Conservation (phyloP, 1,284 basidiomycete species). For the Ceratobasidium sp. region DNA sequence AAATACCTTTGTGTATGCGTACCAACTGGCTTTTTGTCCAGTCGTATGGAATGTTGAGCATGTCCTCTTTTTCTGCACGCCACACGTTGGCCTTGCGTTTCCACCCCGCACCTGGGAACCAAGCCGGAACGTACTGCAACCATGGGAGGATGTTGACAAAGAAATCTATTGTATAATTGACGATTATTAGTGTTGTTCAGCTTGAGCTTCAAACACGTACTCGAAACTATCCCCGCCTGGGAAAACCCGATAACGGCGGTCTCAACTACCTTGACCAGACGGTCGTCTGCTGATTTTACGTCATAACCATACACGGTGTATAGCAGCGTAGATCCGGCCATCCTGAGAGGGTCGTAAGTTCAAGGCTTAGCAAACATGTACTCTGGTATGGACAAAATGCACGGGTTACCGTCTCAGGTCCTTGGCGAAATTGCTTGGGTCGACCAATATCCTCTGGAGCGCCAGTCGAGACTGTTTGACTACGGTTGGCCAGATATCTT, state of each 20-base stretch:
- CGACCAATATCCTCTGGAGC: neutral
- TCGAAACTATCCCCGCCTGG: slow-evolving; percentile 1
- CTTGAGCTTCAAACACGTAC: too few species aligned
- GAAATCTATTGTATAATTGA: neutral
- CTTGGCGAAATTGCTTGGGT: neutral
- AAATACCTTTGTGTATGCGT: neutral
- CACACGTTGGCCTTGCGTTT: slow-evolving; percentile 14
- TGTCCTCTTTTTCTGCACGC: neutral
- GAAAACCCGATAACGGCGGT: neutral
- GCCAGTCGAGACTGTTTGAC: neutral
- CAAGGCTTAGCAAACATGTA: too few species aligned
- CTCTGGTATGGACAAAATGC: too few species aligned
- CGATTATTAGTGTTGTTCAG: neutral
- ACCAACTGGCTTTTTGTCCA: slow-evolving; percentile 16
- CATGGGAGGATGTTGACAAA: slow-evolving; percentile 7
- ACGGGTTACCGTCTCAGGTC: neutral
- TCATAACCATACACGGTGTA: slow-evolving; percentile 29
- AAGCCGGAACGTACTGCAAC: slow-evolving; percentile 23
- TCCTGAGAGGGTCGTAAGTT: too few species aligned
- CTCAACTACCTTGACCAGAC: slow-evolving; percentile 8
- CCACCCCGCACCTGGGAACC: slow-evolving; percentile 32
- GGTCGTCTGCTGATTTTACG: neutral
- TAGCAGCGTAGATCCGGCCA: slow-evolving; percentile 1
- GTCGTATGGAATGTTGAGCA: slow-evolving; percentile 22
- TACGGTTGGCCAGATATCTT: neutral